Percentiles rank a stretch among this genome's conserved stretches.
Evolutionary conservation across 345 rosid species (phyloP).

Genomic region (Jatropha curcas): DNA sequence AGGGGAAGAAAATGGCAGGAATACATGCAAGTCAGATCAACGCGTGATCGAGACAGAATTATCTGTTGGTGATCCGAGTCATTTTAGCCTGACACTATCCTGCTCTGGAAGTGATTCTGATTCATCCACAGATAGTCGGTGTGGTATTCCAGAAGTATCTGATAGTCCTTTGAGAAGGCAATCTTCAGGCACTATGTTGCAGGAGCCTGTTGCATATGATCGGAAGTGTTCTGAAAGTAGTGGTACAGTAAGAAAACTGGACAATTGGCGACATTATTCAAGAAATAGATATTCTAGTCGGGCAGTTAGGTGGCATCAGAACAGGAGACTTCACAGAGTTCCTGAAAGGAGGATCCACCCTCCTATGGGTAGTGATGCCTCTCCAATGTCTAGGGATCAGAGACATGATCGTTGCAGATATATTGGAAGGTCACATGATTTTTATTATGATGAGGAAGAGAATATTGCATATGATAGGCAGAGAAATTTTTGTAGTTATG

Average conservation of each 20-base stretch:
- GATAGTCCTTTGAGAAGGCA: conserved; percentile 29
- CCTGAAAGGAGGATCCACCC: conserved; percentile 17
- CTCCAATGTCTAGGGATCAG: conserved; percentile 27
- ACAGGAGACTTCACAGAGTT: conserved; percentile 28
- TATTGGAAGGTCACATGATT: conserved; percentile 28
- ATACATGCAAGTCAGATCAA: conserved; percentile 29
- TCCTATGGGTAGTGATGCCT: conserved; percentile 24
- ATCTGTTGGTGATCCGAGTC: conserved; percentile 43
- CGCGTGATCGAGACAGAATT: conserved; percentile 37
- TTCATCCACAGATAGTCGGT: conserved; percentile 32
- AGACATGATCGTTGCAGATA: conserved; percentile 30
- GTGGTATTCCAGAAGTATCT: conserved; percentile 28
- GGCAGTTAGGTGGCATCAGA: conserved; percentile 22
- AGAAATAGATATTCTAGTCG: conserved; percentile 25
- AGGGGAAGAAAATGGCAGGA: conserved; percentile 31
- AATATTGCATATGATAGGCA: conserved; percentile 27
- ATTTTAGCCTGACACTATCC: conserved; percentile 43
- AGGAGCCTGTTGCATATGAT: conserved; percentile 28
- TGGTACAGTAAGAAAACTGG: conserved; percentile 21
- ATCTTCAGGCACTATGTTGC: conserved; percentile 29
- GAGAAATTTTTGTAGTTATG: conserved; percentile 26
- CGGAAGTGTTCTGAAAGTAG: conserved; percentile 24
- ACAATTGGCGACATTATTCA: conserved; percentile 19
- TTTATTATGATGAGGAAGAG: conserved; percentile 26
- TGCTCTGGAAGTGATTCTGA: conserved; percentile 44